Evolutionary conservation across 306 rosid genomes (phyloP).

Genomic region (Cucumis sativus): Cucumber_9930_V3 NC_026657.2:9161001-9161500

Average conservation of each 20-base stretch:
- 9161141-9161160: not conserved
- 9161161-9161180: not conserved
- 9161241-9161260: slow-evolving; percentile 71
- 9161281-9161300: slow-evolving; percentile 78
- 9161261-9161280: slow-evolving; percentile 93
- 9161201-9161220: slow-evolving; percentile 79
- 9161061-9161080: not conserved
- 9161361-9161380: not conserved
- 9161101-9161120: not conserved
- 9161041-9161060: not conserved
- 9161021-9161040: slow-evolving; percentile 43
- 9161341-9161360: slow-evolving; percentile 8
- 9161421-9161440: slow-evolving; percentile 50
- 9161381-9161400: not conserved
- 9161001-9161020: slow-evolving; percentile 50
- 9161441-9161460: slow-evolving; percentile 73
- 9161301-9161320: slow-evolving; percentile 65
- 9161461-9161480: slow-evolving; percentile 57
- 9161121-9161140: not conserved
- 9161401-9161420: not conserved
- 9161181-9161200: not conserved
- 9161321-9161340: slow-evolving; percentile 89
- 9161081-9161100: not conserved
- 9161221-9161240: slow-evolving; percentile 86
- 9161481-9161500: slow-evolving; percentile 71